These are phyloP conservation scores for Aspergillus egyptiacus DNA, from an alignment of 495 filamentous ascomycete genomes.

Conservation along the genomic window DNA sequence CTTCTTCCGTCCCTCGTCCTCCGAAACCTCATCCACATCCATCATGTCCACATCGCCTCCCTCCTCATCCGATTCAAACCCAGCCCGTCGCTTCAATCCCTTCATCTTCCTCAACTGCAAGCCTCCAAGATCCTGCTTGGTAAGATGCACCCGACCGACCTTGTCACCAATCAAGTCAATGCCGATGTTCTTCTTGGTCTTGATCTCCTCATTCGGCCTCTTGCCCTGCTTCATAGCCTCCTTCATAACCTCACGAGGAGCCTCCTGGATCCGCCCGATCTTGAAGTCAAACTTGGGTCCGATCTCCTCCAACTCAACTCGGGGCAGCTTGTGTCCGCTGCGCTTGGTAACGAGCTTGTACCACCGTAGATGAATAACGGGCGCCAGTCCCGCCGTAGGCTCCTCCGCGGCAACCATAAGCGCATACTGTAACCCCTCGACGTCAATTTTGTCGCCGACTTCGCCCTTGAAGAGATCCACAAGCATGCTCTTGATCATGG, in stretches of 20 bases:
- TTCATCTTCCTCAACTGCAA: conserved; percentile 99
- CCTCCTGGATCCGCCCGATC: conserved; percentile 70
- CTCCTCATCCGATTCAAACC: conserved; percentile 43
- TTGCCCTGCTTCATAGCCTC: conserved; percentile 83
- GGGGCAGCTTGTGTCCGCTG: conserved; percentile 77
- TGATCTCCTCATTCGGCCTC: conserved; percentile 48
- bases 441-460: conserved; percentile 71
- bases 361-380: conserved; percentile 72
- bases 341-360: conserved; percentile 81
- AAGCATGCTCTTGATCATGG: conserved; percentile 78
- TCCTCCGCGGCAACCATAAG: conserved; percentile 77
- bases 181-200: conserved; percentile 89
- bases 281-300: conserved; percentile 93
- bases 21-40: conserved; percentile 40
- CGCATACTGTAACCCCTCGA: conserved; percentile 87
- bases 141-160: conserved; percentile 86
- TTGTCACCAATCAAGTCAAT: conserved; percentile 93
- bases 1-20: conserved; percentile 38
- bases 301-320: conserved; percentile 91
- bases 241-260: conserved; percentile 73
- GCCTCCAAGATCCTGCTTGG: conserved; percentile 78
- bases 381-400: conserved; percentile 54
- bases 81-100: conserved; percentile 77
- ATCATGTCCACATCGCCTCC: conserved; percentile 39
- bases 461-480: conserved; percentile 85